Evolutionary conservation across 2,329 filamentous ascomycete species (phyloP).

Genomic region (Sporothrix dimorphospora): DNA sequence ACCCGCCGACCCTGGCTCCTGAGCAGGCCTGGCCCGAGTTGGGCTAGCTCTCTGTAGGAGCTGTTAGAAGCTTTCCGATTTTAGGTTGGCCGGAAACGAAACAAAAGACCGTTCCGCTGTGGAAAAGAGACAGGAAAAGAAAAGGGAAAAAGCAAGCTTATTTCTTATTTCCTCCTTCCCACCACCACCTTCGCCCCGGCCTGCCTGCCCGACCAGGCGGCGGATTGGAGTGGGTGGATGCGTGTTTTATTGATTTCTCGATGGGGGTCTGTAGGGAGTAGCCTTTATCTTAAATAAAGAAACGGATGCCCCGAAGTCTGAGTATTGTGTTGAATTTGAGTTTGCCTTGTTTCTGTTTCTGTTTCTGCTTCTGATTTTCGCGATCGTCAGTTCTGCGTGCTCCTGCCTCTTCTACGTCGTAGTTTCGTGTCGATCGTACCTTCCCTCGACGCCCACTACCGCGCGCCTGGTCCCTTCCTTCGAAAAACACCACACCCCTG

Average conservation of each 20-base stretch:
- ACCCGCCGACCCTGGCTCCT: slow-evolving; percentile 11
- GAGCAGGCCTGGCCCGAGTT: slow-evolving; percentile 13
- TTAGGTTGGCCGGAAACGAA: slow-evolving; percentile 11
- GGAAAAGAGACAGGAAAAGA: neutral
- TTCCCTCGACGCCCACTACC: neutral
- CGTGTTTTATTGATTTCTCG: slow-evolving; percentile 14
- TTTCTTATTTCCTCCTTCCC: neutral
- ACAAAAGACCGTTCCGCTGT: neutral
- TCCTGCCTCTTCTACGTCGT: neutral
- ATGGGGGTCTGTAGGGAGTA: neutral
- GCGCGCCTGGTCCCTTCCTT: neutral
- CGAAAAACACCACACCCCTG: neutral
- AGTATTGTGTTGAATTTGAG: neutral
- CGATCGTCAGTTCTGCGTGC: neutral
- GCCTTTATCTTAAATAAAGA: slow-evolving; percentile 11
- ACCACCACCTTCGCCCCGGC: neutral
- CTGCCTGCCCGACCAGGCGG: neutral
- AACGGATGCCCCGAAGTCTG: neutral
- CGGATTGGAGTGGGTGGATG: neutral
- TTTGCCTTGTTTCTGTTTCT: neutral
- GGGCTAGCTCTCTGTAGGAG: slow-evolving; percentile 17
- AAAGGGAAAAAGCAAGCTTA: slow-evolving; percentile 4
- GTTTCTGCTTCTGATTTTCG: too few species aligned
- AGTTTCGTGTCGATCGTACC: neutral
- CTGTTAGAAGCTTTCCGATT: slow-evolving; percentile 13